Base-by-base conservation (phyloP, 306 rosid species). In the Hippophae rhamnoides region DNA sequence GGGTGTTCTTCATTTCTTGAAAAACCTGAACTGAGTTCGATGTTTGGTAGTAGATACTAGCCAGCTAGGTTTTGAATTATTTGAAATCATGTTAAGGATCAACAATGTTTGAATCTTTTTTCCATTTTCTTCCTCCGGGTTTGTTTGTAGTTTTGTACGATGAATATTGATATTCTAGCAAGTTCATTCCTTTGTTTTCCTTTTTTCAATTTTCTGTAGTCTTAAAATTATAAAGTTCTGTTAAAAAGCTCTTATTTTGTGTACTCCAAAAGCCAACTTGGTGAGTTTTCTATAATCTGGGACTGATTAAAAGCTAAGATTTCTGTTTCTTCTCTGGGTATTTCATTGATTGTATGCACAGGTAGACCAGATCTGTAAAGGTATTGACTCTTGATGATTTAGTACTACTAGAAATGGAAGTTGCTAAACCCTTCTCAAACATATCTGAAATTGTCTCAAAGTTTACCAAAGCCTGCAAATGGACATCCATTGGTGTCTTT, bases 401-500 rank as follows among this genome's bases (percentile, higher is more conserved):
- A 64, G 64, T 73, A 61, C 58, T 44, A 48, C 23, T 48, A 26
- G 56, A 58, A 41, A 87, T 84, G 95, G 95, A 82, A 41, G 40
- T 66, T 54, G 64, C 72, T 60, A 86, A 77, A 65, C 65, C 84
- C 77, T 77, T 72, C 75, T 77, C 92, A 60, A 87, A 74, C 62
- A 77, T 87, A 46, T 79, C 95, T n/a, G n/a, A n/a, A n/a, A n/a
- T n/a, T 43, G 86, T 82, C 52, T 80, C 72, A 57, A 87, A 78
- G 73, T 82, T 84, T 47, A 84, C 89, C 26, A 84, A 78, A 66
- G 85, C 74, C 68, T 87, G 92, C 60, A 84, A 78, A 57, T 58
- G 84, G 62, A 87, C 76, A 67, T 87, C 95, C 72, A 80, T 84
- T 76, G 95, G 95, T 47, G 92, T 87, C 10, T 74, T 78, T 61